phyloP scores from a whole-genome alignment of 2,329 filamentous ascomycete genomes.

The Colletotrichum chlorophyti region DNA sequence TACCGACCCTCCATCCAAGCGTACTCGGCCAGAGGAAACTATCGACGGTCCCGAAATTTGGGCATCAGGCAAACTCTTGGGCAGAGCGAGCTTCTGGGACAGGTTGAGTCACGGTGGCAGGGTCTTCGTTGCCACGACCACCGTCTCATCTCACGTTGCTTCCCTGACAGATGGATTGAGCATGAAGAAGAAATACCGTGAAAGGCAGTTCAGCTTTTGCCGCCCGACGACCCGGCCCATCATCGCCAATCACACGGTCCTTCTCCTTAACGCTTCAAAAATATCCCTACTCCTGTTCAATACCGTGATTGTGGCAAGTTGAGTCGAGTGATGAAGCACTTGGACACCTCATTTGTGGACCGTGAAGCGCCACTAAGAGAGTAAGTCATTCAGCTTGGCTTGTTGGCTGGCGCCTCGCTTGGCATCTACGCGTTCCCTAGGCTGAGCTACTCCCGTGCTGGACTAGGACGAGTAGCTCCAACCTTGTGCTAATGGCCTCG shows the following conservation, averaged over 20 bases:
- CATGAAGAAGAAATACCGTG: neutral
- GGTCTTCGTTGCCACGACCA: conserved; percentile 10
- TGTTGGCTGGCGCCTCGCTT: conserved; percentile 19
- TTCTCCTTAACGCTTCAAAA: too few relatives aligned
- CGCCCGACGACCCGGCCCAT: neutral
- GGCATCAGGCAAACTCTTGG: neutral
- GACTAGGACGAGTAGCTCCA: neutral
- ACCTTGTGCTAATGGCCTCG: neutral
- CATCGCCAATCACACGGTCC: conserved; percentile 6
- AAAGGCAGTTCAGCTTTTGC: neutral
- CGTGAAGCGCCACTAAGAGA: neutral
- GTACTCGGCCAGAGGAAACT: conserved; percentile 15
- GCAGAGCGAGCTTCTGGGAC: neutral
- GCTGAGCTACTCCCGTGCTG: neutral
- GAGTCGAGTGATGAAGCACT: neutral
- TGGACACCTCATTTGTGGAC: neutral
- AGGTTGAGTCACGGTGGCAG: neutral
- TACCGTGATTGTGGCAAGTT: neutral
- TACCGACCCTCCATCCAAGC: neutral
- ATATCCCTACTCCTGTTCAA: too few relatives aligned
- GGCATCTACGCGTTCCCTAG: neutral
- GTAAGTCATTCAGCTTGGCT: conserved; percentile 12
- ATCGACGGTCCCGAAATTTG: conserved; percentile 14
- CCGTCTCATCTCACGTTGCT: conserved; percentile 9
- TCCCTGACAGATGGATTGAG: neutral